Percentiles rank a stretch among this genome's conserved stretches.
phyloP scores from a whole-genome alignment of 2,329 filamentous ascomycete species.

The Paracamarosporium sp. region DNA sequence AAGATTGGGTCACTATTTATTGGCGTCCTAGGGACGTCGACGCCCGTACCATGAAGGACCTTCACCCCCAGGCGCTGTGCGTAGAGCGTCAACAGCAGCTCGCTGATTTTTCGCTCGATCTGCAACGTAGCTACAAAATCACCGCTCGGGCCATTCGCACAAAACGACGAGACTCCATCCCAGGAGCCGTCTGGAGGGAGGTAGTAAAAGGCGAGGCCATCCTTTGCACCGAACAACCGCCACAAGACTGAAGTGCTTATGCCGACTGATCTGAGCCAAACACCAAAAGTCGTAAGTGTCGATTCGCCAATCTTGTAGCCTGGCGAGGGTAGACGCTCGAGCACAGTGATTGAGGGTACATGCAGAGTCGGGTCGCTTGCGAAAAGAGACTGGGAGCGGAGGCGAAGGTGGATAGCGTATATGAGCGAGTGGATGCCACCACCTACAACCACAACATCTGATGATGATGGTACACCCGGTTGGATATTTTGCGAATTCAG shows the following conservation, averaged over 20 bases:
- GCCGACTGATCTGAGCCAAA: not conserved
- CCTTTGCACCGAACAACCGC: not conserved
- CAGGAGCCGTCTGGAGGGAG: not conserved
- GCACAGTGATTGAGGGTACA: not conserved
- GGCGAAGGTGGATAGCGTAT: not conserved
- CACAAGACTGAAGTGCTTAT: not conserved
- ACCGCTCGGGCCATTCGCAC: not conserved
- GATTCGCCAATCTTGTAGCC: not conserved
- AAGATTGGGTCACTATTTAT: not conserved
- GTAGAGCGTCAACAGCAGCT: not conserved
- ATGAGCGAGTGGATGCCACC: not conserved
- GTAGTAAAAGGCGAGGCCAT: not conserved
- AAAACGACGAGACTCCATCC: not conserved
- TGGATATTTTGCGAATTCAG: not conserved
- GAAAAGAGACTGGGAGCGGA: not conserved
- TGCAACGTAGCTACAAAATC: not conserved
- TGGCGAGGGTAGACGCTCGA: not conserved
- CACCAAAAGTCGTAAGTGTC: not conserved
- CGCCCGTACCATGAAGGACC: not conserved
- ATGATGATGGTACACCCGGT: not conserved
- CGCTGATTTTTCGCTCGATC: not conserved
- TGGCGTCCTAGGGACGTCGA: not conserved
- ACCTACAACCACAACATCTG: not conserved
- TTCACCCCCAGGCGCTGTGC: not conserved
- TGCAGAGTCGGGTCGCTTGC: not conserved